Percentiles rank a stretch among this genome's conserved stretches.
Evolutionary conservation across 441 rosid genomes (phyloP).

Genomic region (Mallotus repandus): DNA sequence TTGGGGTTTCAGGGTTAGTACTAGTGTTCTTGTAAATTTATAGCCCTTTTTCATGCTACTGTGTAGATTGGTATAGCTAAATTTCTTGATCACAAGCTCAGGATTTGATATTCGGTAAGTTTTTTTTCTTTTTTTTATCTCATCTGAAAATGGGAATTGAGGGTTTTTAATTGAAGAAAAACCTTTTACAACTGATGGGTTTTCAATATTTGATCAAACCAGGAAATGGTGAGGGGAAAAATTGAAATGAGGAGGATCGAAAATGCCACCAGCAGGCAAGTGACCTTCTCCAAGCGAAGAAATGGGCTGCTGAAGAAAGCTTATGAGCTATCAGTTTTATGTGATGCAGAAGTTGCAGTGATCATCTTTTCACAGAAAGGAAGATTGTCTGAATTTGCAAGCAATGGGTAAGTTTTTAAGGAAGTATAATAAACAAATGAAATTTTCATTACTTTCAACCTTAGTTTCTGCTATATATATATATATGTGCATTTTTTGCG

Average conservation of each 20-base stretch:
- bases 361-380: conserved; percentile 64
- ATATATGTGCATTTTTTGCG: no score
- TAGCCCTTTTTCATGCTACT: neutral
- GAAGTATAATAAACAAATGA: neutral
- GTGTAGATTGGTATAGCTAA: neutral
- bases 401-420: conserved; percentile 41
- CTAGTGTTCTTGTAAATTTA: neutral
- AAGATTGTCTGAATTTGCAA: conserved; percentile 52
- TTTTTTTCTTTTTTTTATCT: neutral
- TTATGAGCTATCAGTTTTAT: conserved; percentile 61
- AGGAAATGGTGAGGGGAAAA: conserved; percentile 72
- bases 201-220: neutral
- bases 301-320: conserved; percentile 76
- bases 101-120: neutral
- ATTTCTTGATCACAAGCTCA: neutral
- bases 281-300: conserved; percentile 69
- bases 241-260: conserved; percentile 67
- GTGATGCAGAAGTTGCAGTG: conserved; percentile 73
- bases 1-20: neutral
- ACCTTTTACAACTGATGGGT: conserved; percentile 11
- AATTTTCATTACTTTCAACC: neutral
- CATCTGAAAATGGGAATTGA: neutral
- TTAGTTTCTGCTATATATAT: neutral
- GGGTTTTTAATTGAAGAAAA: conserved; percentile 26
- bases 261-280: conserved; percentile 66